A percentile compares a stretch with the other conserved stretches of the same genome.
Conservation (phyloP, 345 rosid species). For the Isatis tinctoria region DNA sequence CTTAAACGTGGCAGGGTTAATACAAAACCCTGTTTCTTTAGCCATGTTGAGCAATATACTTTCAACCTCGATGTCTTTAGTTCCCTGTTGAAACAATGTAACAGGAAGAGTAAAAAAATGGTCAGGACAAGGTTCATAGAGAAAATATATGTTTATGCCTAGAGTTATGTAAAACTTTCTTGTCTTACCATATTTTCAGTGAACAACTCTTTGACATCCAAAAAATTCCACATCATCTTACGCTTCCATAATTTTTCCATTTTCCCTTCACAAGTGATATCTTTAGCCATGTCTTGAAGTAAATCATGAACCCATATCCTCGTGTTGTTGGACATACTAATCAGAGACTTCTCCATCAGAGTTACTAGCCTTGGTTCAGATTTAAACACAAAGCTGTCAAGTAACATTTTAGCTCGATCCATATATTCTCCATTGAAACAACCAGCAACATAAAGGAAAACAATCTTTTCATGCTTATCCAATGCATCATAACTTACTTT, state of each 20-base stretch:
- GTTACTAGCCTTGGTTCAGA: background rate
- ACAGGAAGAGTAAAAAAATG: background rate
- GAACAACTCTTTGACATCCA: conserved; percentile 19
- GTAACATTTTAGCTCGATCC: conserved; percentile 10
- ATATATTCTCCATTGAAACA: conserved; percentile 20
- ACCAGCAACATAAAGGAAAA: conserved; percentile 20
- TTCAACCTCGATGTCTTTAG: conserved; percentile 6
- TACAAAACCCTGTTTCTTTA: conserved; percentile 5
- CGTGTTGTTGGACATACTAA: background rate
- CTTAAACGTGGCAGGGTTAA: background rate
- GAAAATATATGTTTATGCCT: background rate
- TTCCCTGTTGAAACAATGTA: background rate
- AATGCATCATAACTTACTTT: conserved; percentile 23
- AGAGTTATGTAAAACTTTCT: background rate
- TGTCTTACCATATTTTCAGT: conserved; percentile 14
- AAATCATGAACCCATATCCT: conserved; percentile 30
- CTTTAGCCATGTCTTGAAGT: conserved; percentile 29
- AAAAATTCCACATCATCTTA: conserved; percentile 12
- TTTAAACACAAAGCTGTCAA: conserved; percentile 9
- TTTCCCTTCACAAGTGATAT: conserved; percentile 23
- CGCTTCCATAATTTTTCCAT: conserved; percentile 19
- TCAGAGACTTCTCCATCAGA: conserved; percentile 23
- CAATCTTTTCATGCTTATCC: conserved; percentile 1
- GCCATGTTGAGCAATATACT: conserved; percentile 16
- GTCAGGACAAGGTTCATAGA: background rate